Conservation (phyloP, 192 early-diverging fungal species). For the Chytriomyces sp. region DNA sequence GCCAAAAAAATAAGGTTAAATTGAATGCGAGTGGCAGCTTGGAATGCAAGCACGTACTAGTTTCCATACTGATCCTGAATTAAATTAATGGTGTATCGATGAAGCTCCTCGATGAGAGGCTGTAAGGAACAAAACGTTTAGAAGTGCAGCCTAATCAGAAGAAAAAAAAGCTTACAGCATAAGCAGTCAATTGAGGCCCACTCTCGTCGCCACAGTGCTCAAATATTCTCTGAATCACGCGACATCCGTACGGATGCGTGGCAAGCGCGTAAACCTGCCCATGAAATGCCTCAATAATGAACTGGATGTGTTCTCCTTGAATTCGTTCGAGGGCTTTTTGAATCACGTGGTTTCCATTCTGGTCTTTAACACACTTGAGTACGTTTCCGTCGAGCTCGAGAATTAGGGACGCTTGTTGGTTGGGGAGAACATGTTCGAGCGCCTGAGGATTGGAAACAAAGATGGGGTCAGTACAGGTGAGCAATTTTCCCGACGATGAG, state of each 20-base stretch:
- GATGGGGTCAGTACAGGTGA: no score
- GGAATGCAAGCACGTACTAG: constrained; percentile 58
- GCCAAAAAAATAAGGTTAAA: neutral
- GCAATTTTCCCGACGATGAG: no score
- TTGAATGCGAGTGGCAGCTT: neutral
- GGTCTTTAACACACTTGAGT: constrained; percentile 98
- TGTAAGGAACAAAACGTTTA: constrained; percentile 43
- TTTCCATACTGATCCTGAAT: constrained; percentile 99
- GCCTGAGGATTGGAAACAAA: constrained; percentile 48
- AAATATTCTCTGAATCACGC: constrained; percentile 99
- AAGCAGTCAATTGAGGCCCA: constrained; percentile 35
- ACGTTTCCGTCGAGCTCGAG: constrained; percentile 94
- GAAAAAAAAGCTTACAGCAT: constrained; percentile 12
- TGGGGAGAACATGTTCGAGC: constrained; percentile 88
- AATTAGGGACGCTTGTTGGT: constrained; percentile 90
- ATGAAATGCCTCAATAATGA: constrained; percentile 97
- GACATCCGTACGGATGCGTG: constrained; percentile 98
- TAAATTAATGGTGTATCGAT: constrained; percentile 86
- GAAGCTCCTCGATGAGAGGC: constrained; percentile 92
- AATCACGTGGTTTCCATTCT: constrained; percentile 99
- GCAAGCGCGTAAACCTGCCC: constrained; percentile 95
- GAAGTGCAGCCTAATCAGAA: neutral
- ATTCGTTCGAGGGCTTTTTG: constrained; percentile 99
- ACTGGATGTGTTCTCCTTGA: constrained; percentile 88
- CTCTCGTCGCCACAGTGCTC: constrained; percentile 93